phyloP scores from a whole-genome alignment of 2,329 filamentous ascomycete genomes.

The Emericellopsis cladophorae region DNA sequence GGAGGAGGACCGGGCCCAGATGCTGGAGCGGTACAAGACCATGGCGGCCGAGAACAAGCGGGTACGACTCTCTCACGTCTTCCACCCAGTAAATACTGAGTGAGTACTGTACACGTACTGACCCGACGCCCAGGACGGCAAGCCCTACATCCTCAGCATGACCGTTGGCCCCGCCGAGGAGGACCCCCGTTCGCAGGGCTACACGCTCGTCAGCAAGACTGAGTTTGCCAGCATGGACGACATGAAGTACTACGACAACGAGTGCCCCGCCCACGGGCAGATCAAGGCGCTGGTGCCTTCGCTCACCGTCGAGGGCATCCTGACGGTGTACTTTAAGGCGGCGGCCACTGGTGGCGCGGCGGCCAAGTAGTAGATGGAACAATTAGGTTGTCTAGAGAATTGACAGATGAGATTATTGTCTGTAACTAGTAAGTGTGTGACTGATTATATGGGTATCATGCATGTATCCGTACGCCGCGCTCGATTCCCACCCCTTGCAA shows the following conservation, averaged over 20 bases:
- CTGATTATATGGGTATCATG: background rate
- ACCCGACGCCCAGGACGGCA: conserved; percentile 47
- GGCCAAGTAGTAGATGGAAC: background rate
- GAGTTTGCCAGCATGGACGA: conserved; percentile 53
- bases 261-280: conserved; percentile 26
- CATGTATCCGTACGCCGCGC: background rate
- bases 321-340: conserved; percentile 28
- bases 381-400: background rate
- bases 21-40: conserved; percentile 30
- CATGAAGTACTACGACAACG: conserved; percentile 57
- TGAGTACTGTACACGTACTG: background rate
- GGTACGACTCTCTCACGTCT: conserved; percentile 14
- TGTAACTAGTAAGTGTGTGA: background rate
- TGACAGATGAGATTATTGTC: too few species aligned
- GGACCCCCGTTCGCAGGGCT: conserved; percentile 51
- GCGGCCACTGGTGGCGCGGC: conserved; percentile 6
- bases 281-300: conserved; percentile 23
- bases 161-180: conserved; percentile 38
- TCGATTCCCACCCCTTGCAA: background rate
- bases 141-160: conserved; percentile 54
- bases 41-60: conserved; percentile 26
- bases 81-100: background rate
- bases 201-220: conserved; percentile 49
- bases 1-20: conserved; percentile 25
- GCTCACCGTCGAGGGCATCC: conserved; percentile 19